These are phyloP conservation scores for Pugionium dolabratum DNA, from an alignment of 345 rosid species.

Conservation along the genomic window DNA sequence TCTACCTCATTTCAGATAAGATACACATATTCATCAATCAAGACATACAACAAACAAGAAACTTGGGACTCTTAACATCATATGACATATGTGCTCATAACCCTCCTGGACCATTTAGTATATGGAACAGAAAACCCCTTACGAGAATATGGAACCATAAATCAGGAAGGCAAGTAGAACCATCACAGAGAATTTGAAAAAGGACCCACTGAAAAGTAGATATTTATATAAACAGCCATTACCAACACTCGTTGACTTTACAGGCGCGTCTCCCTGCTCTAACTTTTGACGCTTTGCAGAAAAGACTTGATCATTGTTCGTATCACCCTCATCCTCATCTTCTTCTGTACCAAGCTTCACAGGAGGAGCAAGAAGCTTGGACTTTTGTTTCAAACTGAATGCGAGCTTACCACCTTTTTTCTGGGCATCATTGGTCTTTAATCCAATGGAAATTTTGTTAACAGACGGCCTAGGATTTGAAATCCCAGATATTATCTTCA, in stretches of 20 bases:
- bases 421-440: conserved; percentile 51
- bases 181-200: conserved; percentile 25
- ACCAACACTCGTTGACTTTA: conserved; percentile 68
- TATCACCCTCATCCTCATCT: conserved; percentile 73
- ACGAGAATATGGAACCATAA: not conserved
- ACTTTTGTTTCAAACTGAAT: conserved; percentile 94
- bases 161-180: conserved; percentile 21
- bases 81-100: not conserved
- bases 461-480: conserved; percentile 48
- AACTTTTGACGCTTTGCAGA: conserved; percentile 72
- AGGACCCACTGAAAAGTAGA: conserved; percentile 35
- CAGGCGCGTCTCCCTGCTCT: conserved; percentile 52
- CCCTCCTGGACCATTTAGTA: not conserved
- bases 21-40: conserved; percentile 1
- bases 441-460: conserved; percentile 46
- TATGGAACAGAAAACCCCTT: conserved; percentile 1
- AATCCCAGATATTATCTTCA: conserved; percentile 53
- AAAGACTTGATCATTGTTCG: conserved; percentile 48
- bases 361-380: conserved; percentile 83
- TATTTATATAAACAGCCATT: conserved; percentile 58
- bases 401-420: conserved; percentile 88
- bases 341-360: conserved; percentile 83
- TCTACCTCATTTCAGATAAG: not conserved
- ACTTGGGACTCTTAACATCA: conserved; percentile 2
- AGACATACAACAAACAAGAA: conserved; percentile 7